phyloP scores from a whole-genome alignment of 2,329 filamentous ascomycete species.

The Colletotrichum ledebouriae region DNA sequence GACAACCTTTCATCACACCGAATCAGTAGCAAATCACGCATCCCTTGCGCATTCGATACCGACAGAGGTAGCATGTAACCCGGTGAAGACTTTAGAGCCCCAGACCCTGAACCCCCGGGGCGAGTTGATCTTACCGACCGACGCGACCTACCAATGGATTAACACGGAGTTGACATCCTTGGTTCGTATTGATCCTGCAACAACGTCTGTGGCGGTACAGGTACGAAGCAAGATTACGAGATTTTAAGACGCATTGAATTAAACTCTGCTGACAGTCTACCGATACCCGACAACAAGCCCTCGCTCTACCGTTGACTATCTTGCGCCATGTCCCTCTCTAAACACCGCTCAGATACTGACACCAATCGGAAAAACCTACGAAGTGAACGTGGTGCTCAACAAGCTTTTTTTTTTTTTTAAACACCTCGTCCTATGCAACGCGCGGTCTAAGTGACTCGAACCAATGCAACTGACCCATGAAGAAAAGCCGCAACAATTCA shows the following conservation, averaged over 20 bases:
- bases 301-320: no score
- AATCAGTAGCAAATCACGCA: no score
- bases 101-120: neutral
- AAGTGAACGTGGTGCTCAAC: slow-evolving; percentile 1
- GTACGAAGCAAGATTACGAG: neutral
- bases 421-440: neutral
- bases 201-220: neutral
- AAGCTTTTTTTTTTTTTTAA: neutral
- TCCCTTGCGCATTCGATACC: no score
- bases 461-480: neutral
- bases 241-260: no score
- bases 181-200: neutral
- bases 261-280: no score
- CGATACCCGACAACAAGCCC: no score
- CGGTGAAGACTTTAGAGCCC: no score
- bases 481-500: no score
- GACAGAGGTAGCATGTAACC: no score
- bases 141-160: neutral
- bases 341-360: neutral
- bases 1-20: no score
- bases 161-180: slow-evolving; percentile 2
- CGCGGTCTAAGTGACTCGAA: neutral
- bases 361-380: neutral
- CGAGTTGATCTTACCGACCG: neutral
- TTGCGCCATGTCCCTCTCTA: no score